Conservation (phyloP, 805 yeast genomes). For the Suhomyces canberraensis region DNA sequence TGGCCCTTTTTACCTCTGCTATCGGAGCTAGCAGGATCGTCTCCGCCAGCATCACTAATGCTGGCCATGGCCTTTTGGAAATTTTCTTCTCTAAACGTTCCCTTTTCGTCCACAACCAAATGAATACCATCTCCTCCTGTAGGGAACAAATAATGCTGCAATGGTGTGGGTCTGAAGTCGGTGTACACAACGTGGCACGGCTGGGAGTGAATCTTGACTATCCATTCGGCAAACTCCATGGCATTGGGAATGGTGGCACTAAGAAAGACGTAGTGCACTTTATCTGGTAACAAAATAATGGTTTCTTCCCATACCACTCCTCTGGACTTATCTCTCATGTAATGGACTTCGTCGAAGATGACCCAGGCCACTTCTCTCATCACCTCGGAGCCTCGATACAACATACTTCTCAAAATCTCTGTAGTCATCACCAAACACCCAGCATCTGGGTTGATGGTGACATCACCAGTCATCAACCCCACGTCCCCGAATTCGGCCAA, state of each 20-base stretch:
- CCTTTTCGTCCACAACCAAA: slow-evolving; percentile 95
- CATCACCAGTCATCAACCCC: slow-evolving; percentile 99
- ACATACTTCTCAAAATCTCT: slow-evolving; percentile 94
- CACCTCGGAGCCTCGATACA: slow-evolving; percentile 94
- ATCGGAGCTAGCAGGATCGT: slow-evolving; percentile 66
- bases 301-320: slow-evolving; percentile 99
- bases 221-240: slow-evolving; percentile 98
- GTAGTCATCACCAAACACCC: slow-evolving; percentile 99
- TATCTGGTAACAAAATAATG: slow-evolving; percentile 90
- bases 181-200: slow-evolving; percentile 99
- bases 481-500: slow-evolving; percentile 94
- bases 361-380: slow-evolving; percentile 99
- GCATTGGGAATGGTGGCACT: slow-evolving; percentile 98
- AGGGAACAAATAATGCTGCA: slow-evolving; percentile 96
- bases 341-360: slow-evolving; percentile 95
- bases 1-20: slow-evolving; percentile 74
- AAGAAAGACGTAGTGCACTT: slow-evolving; percentile 87
- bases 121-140: slow-evolving; percentile 99
- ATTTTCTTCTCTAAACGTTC: slow-evolving; percentile 93
- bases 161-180: slow-evolving; percentile 97
- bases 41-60: slow-evolving; percentile 77
- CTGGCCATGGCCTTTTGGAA: slow-evolving; percentile 98
- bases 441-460: slow-evolving; percentile 96
- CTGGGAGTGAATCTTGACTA: slow-evolving; percentile 88
- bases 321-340: slow-evolving; percentile 95